Evolutionary conservation across 805 yeast species (phyloP), one percentile per base, ranked within the genome.

Genomic region (Zygoascus bituminiphila): DNA sequence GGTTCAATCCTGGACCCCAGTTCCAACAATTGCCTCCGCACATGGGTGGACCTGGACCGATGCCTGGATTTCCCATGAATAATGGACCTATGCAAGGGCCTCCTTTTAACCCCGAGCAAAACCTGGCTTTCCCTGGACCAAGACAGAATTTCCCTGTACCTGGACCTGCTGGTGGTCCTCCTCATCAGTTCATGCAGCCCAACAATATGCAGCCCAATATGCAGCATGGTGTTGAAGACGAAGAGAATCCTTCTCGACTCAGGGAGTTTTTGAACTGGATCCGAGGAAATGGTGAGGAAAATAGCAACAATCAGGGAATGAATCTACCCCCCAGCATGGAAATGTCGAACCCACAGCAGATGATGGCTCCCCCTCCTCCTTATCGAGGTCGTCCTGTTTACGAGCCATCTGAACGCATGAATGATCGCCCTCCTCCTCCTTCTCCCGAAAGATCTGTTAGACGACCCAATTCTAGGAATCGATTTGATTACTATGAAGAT

Each of bases 1-100:
- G 26, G 10, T 39, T 39, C 42, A 36, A 36, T 36, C 22, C 39
- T 36, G 39, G 39, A n/a, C 39, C 39, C 39, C 39, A 36, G 17
- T 36, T 36, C 17, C 39, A 36, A 20, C 39, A 15, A 7, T 15
- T 29, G 4, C 33, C 33, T 15, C 33, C 33, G 10, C 33, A 29
- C 15, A 29, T 29, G 33, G 33, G 33, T 6, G n/a, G 33, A 29
- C 33, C 33, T 29, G 33, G 33, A 4, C n/a, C n/a, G n/a, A n/a
- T n/a, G n/a, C n/a, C n/a, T n/a, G n/a, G n/a, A n/a, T 15, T 29
- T 29, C 33, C 33, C 9, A 29, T 29, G 20, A 36, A 36, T 9
- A 36, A 19, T 12, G 39, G 39, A 4, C 39, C 39, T 12, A 12
- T 3, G 5, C 17, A 4, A 20, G n/a, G n/a, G n/a, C 6, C 22